A percentile compares a stretch with the other conserved stretches of the same genome.
phyloP scores from a whole-genome alignment of 2,329 filamentous ascomycete genomes.

The Ophiostoma triangulosporum region DNA sequence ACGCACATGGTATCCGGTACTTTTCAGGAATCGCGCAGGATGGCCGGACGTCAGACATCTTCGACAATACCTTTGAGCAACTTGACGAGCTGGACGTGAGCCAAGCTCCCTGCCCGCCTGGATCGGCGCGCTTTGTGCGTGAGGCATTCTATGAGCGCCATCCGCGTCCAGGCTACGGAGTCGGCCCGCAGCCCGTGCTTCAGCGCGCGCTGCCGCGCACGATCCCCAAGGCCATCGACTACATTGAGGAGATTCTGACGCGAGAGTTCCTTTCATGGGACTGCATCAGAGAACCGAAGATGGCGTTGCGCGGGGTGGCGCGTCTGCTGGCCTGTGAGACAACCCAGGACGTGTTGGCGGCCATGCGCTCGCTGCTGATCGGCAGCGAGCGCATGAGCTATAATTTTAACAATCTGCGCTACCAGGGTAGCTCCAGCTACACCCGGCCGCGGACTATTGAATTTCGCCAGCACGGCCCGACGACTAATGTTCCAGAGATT shows the following conservation, averaged over 20 bases:
- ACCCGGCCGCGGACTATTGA: not conserved
- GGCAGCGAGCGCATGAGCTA: not conserved
- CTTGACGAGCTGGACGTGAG: not conserved
- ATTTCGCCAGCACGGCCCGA: slow-evolving; percentile 8
- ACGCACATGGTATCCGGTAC: slow-evolving; percentile 1
- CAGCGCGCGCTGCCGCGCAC: not conserved
- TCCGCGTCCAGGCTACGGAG: not conserved
- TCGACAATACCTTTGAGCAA: not conserved
- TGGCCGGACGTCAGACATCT: not conserved
- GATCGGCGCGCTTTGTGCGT: not conserved
- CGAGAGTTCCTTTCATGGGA: not conserved
- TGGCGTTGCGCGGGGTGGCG: slow-evolving; percentile 1
- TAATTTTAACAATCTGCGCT: slow-evolving; percentile 7
- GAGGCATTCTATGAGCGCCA: not conserved
- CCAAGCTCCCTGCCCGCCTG: not conserved
- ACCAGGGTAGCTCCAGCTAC: not conserved
- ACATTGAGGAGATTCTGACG: not conserved
- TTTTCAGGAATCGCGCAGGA: slow-evolving; percentile 3
- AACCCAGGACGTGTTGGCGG: not conserved
- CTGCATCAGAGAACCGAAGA: not conserved
- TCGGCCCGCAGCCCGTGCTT: not conserved
- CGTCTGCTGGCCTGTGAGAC: not conserved
- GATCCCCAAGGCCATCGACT: not conserved
- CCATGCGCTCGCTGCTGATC: not conserved
- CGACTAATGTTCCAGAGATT: not conserved